Evolutionary conservation across 805 yeast species (phyloP), one percentile per base, ranked within the genome.

Genomic region (Spencermartinsiella europaea): DNA sequence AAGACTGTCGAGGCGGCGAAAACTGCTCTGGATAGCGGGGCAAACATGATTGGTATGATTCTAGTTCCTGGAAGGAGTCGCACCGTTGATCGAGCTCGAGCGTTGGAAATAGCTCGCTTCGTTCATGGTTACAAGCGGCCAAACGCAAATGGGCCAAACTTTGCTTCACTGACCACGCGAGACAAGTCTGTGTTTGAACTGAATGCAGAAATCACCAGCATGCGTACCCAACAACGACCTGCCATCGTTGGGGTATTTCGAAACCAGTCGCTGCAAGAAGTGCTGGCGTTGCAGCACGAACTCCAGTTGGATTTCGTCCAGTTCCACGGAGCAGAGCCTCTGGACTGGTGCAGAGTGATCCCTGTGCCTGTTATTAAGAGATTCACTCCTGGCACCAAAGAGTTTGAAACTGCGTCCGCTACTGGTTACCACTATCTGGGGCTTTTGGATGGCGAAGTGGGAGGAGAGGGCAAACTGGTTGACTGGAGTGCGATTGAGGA

Each of bases 171-270:
- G 7, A 38, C 38, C 10, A 34, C 27, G 22, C 14, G 21, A 28
- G 52, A 51, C 34, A 15, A 27, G 42, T 51, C 55, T n/a, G 37
- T 52, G 10, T 52, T 53, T 40, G 50, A 51, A 16, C 42, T 51
- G 20, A 42, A 49, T 31, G 43, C 47, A 20, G 39, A 46, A 8
- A 27, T 54, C 15, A 25, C 44, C 14, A 33, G 54, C 5, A 44
- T 42, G 5, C 33, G 36, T 19, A 37, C 51, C 8, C 52, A 47
- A 19, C 62, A 69, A 37, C 86, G 89, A 0, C 93, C 93, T 0
- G 77, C 71, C 54, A 63, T 85, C 1, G 96, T 89, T 2, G 99
- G 98, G 1, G 99, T 91, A 2, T 88, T 91, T 68, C 72, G 90
- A 49, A 87, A 93, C 62, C 97, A 90, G 63, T 58, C 82, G 0